Base-by-base conservation (phyloP, 2,329 filamentous ascomycete genomes). In the Apiospora arundinis region DNA sequence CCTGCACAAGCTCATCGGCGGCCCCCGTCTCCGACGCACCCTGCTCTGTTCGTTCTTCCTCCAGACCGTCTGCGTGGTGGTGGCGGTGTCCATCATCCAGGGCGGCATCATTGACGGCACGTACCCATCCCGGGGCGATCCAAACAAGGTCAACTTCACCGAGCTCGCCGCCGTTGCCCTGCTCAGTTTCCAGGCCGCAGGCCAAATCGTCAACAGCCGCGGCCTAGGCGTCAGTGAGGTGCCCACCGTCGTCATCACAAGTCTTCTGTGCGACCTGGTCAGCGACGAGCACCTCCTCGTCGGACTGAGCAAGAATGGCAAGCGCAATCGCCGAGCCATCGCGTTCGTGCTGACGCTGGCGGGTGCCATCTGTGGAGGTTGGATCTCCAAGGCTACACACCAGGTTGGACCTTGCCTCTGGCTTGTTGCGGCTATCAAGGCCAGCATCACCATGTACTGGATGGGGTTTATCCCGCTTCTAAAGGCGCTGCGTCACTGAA, bases 221-320 rank as follows among this genome's bases (percentile, higher is more conserved):
- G 78, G 85, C 5, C 79, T 90, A 40, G 87, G 86, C 6, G 85
- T 86, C 73, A 84, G 85, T 74, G 87, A 89, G 77, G 82, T 89
- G 70, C 88, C 88, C 1, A 88, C 87, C 1, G 88, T 86, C 69
- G 88, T 89, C 21, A 78, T 89, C 72, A 89, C 88, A 2, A 87
- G 83, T 68, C 79, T 87, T 8, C 86, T 88, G 73, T 87, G 85
- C 76, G 88, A 89, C 73, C 73, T 89, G 48, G 83, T 88, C 73
- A 86, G 85, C 65, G 88, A 89, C 75, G 84, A 84, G 14, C 76
- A 82, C 68, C 79, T 89, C 14, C 80, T 88, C n/a, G 83, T 81
- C 3, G 77, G 83, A 3, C 48, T 81, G 8, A 72, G 72, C 42
- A 78, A 84, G 45, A 89, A 89, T 70, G 80, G 82, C 28, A 87